Percentiles rank a stretch among this genome's conserved stretches.
phyloP scores from a whole-genome alignment of 805 yeast genomes.

The Zygosaccharomyces bailii region DNA sequence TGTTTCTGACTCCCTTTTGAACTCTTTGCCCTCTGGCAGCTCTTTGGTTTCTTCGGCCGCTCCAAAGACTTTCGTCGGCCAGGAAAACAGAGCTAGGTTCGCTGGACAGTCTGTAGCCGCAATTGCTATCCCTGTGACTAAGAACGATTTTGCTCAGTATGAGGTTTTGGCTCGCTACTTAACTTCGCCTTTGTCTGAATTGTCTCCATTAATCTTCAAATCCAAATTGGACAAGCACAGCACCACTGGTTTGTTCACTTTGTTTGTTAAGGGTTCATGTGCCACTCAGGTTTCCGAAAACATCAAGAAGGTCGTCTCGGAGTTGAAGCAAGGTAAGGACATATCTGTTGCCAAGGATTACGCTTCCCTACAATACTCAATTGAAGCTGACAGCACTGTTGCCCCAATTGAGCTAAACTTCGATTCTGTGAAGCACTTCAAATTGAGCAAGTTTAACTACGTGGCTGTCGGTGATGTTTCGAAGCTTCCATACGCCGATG shows the following conservation, averaged over 20 bases:
- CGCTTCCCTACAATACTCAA: constrained; percentile 43
- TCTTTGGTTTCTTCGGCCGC: constrained; percentile 40
- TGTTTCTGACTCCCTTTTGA: constrained; percentile 61
- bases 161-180: constrained; percentile 69
- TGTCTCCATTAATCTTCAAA: constrained; percentile 50
- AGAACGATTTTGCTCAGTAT: constrained; percentile 60
- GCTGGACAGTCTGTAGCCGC: constrained; percentile 68
- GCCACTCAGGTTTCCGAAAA: constrained; percentile 57
- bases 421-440: constrained; percentile 40
- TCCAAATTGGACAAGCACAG: constrained; percentile 60
- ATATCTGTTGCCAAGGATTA: constrained; percentile 58
- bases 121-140: constrained; percentile 73
- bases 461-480: constrained; percentile 88
- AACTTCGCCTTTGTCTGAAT: constrained; percentile 54
- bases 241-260: constrained; percentile 77
- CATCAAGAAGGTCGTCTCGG: constrained; percentile 56
- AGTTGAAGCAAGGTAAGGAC: constrained; percentile 51
- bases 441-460: constrained; percentile 67
- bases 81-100: constrained; percentile 62
- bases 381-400: constrained; percentile 40
- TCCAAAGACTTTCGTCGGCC: constrained; percentile 52
- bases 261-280: constrained; percentile 57
- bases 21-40: constrained; percentile 57
- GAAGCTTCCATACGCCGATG: constrained; percentile 84
- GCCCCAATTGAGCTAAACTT: constrained; percentile 39